Base-by-base conservation (phyloP, 2,329 filamentous ascomycete genomes). In the Colletotrichum musicola region DNA sequence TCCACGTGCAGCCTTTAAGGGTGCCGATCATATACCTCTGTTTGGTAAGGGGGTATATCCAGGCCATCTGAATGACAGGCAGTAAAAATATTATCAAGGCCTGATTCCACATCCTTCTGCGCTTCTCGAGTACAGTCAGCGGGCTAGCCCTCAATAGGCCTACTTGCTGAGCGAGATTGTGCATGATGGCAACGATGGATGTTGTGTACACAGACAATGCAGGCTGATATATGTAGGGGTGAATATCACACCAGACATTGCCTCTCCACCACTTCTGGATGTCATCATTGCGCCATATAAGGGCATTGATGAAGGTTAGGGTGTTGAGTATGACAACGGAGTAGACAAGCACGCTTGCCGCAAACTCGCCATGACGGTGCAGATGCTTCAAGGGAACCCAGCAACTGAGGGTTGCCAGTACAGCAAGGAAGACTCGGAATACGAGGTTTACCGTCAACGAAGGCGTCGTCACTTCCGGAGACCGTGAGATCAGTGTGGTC, bases 171-270 rank as follows among this genome's bases (percentile, higher is more conserved):
- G 86, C 81, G 10, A 89, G 81, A 51, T 86, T 84, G 14, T 83
- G 82, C 81, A 89, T 85, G 65, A 88, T 84, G 74, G 85, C 84
- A 58, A 88, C 83, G 51, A 88, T 78, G 42, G 83, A 83, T n/a
- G 84, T 83, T 47, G 80, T 80, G 74, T 83, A 89, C 49, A 85
- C 73, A 1, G 82, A 82, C 47, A 85, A 81, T 30, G 83, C 75
- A 38, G 81, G 77, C 25, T 80, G 77, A 71, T 82, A 84, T 60
- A 81, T 54, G 46, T 84, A 86, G 13, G 81, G 74, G 72, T 85
- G 80, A 40, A 88, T 10, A 72, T 90, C 87, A 72, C 88, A 90
- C 76, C 85, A 82, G 18, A 85, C 86, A 25, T 79, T 74, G 58
- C 87, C 88, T 3, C 80, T 75, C 78, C 80, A 88, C 87, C 87